Evolutionary conservation across 192 early-diverging fungal genomes (phyloP).

Genomic region (Chytriomyces sp.): DNA sequence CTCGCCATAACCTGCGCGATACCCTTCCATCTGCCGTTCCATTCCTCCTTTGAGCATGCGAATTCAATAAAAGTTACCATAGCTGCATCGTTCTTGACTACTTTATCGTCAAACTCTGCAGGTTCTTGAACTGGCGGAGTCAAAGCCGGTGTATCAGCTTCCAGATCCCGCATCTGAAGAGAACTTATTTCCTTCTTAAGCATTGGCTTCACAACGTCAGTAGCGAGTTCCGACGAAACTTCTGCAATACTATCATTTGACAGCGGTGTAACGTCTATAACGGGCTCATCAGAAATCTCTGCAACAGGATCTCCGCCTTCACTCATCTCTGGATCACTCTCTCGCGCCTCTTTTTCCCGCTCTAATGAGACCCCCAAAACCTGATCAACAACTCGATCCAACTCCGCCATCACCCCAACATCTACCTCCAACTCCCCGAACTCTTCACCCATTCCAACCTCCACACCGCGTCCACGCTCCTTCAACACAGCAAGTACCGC

Average conservation of each 20-base stretch:
- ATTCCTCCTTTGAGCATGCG: background rate
- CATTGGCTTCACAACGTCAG: background rate
- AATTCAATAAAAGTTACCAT: slow-evolving; percentile 8
- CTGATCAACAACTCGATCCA: slow-evolving; percentile 30
- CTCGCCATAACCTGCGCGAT: slow-evolving; percentile 19
- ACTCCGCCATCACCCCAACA: slow-evolving; percentile 14
- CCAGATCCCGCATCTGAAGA: slow-evolving; percentile 23
- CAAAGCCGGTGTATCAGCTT: slow-evolving; percentile 1
- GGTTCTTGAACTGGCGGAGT: background rate
- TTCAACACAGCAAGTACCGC: background rate
- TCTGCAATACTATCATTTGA: background rate
- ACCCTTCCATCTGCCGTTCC: slow-evolving; percentile 6
- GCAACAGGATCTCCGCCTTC: background rate
- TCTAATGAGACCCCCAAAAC: background rate
- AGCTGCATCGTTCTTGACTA: slow-evolving; percentile 14
- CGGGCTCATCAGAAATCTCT: background rate
- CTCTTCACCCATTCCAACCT: too few relatives aligned
- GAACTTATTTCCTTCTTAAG: slow-evolving; percentile 9
- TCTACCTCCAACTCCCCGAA: background rate
- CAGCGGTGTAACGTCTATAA: background rate
- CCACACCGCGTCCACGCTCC: too few relatives aligned
- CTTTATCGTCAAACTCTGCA: background rate
- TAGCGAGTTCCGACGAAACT: background rate
- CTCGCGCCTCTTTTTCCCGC: background rate
- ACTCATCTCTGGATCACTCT: background rate